Evolutionary conservation across 1,284 basidiomycete species (phyloP).

Genomic region (Coniophora puteana): DNA sequence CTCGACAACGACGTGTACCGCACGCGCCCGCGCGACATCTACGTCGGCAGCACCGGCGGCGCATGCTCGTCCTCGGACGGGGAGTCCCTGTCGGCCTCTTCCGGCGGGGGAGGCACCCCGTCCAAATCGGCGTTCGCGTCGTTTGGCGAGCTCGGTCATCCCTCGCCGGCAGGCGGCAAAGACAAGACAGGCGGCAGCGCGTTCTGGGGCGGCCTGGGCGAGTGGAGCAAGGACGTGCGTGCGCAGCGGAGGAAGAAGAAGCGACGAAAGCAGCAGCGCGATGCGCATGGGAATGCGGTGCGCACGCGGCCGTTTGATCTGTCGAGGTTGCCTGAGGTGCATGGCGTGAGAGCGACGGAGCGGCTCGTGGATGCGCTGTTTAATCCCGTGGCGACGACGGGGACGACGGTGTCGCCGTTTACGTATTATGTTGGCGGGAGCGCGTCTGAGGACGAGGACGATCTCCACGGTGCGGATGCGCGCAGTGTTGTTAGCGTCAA

Average conservation of each 20-base stretch:
- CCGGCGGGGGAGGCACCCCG: conserved; percentile 6
- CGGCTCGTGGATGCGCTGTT: conserved; percentile 73
- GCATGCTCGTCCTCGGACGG: conserved; percentile 35
- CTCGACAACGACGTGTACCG: conserved; percentile 53
- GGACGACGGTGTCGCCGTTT: conserved; percentile 51
- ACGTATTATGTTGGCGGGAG: conserved; percentile 42
- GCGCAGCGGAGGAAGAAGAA: conserved; percentile 17
- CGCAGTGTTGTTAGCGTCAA: conserved; percentile 5
- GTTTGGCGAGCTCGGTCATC: conserved; percentile 5
- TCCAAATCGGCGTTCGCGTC: conserved; percentile 23
- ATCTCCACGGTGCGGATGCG: conserved; percentile 11
- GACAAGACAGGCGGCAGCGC: not conserved
- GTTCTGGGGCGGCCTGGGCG: too few species aligned
- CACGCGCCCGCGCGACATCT: conserved; percentile 46
- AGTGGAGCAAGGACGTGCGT: not conserved
- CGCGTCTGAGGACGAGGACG: conserved; percentile 5
- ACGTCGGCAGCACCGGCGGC: conserved; percentile 35
- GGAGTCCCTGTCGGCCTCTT: conserved; percentile 24
- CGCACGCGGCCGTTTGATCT: conserved; percentile 35
- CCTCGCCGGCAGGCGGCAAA: not conserved
- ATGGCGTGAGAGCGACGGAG: conserved; percentile 61
- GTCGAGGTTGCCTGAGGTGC: conserved; percentile 44
- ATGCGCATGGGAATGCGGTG: conserved; percentile 9
- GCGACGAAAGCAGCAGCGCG: conserved; percentile 10
- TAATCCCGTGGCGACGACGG: conserved; percentile 55